Base-by-base conservation (phyloP, 768 basidiomycete genomes). In the Podaxis carcinomalis region DNA sequence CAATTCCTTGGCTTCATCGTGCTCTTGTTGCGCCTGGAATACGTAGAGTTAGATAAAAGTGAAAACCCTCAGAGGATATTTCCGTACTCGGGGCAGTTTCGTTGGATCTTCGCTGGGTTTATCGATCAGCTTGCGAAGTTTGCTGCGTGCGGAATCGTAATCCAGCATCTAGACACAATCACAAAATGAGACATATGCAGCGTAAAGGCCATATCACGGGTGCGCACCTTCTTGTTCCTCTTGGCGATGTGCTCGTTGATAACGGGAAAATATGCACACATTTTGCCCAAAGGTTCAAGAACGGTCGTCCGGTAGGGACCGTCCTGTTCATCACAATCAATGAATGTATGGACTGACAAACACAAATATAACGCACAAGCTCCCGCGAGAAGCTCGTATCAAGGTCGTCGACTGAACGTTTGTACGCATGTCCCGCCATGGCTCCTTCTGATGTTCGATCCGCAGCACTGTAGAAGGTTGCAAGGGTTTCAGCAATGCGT, bases 351-450 rank as follows among this genome's bases (percentile, higher is more conserved):
- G 49, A 23, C 19, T 11, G 49, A 21, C 36, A 44, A 37, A 44
- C 14, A n/a, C 42, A 44, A 54, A 10, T 11, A n/a, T 14, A 36
- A 77, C 89, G 54, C 64, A 95, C 95, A 60, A 99, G 80, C 72
- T 97, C 93, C 62, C 93, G 75, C 28, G 85, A 84, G 40, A 97
- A 87, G 44, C 87, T 89, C 1, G 84, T 80, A 67, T 99, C 97
- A 47, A 98, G 79, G 63, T 99, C 97, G 66, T 96, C 93, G 6
- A 97, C 92, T 0, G 95, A 92, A 37, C 92, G 85, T 70, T 92
- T 96, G 80, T 98, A 99, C 1, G 97, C 92, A 68, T 98, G 93
- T 1, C 93, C 92, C 0, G 95, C 91, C 93, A 98, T 97, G 7
- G 96, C 97, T 49, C 94, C 92, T 64, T 95, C 93, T 9, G 92